A percentile compares a stretch with the other conserved stretches of the same genome.
Conservation (phyloP, 805 yeast species). For the Hagleromyces aurorensis region DNA sequence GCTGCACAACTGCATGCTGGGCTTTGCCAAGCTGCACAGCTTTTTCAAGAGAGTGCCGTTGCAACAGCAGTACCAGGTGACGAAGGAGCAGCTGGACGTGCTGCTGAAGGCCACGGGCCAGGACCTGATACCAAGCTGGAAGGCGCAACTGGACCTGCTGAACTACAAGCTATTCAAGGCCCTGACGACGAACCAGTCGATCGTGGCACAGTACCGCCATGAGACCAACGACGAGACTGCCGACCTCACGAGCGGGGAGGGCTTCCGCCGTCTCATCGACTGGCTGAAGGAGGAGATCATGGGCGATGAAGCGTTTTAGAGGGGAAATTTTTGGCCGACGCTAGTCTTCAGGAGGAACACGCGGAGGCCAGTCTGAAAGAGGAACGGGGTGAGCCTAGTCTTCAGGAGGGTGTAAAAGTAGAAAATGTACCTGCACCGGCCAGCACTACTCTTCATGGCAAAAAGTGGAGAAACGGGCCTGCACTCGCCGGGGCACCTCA, state of each 20-base stretch:
- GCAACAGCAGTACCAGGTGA: conserved; percentile 13
- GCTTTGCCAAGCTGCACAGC: conserved; percentile 19
- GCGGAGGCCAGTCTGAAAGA: no score
- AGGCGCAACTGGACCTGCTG: conserved; percentile 17
- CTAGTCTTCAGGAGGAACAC: no score
- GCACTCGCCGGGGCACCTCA: no score
- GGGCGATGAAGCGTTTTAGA: conserved; percentile 9
- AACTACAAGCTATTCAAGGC: conserved; percentile 16
- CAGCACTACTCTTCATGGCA: no score
- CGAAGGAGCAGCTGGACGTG: conserved; percentile 14
- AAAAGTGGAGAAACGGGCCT: no score
- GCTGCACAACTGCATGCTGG: conserved; percentile 19
- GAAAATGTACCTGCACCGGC: no score
- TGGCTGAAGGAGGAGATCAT: conserved; percentile 22
- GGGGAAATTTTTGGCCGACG: no score
- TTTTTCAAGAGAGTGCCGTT: conserved; percentile 18
- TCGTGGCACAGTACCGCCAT: conserved; percentile 9
- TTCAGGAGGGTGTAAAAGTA: no score
- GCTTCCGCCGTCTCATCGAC: conserved; percentile 11
- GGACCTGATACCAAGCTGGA: conserved; percentile 21
- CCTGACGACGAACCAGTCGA: conserved; percentile 7
- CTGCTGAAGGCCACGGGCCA: conserved; percentile 15
- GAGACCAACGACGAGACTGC: conserved; percentile 5
- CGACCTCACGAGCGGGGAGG: conserved; percentile 11
- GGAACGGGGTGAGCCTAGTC: no score